Conservation (phyloP, 2,329 filamentous ascomycete genomes). For the Apiospora kogelbergensis region DNA sequence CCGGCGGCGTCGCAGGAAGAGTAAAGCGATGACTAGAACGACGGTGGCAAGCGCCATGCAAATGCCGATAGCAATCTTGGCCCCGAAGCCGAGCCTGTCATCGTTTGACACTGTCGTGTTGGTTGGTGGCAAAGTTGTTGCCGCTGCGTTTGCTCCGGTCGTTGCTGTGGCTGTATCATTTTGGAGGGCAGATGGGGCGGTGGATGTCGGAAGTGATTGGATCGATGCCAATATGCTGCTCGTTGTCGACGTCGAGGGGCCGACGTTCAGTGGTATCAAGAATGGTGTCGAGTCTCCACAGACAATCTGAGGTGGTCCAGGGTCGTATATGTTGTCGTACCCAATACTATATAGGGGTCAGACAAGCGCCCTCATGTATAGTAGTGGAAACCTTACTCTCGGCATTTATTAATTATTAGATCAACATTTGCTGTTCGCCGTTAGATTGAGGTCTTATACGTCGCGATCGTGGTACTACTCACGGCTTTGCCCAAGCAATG, state of each 20-base stretch:
- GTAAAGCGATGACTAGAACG: constrained; percentile 34
- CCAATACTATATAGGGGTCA: constrained; percentile 21
- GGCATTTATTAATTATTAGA: constrained; percentile 49
- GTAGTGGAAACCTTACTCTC: constrained; percentile 39
- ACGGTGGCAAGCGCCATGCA: constrained; percentile 40
- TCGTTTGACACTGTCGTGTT: constrained; percentile 5
- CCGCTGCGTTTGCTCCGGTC: too few relatives aligned
- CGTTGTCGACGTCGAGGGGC: neutral
- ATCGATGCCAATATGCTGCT: neutral
- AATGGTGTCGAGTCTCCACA: neutral
- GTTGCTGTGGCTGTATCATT: neutral
- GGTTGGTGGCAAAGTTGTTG: neutral
- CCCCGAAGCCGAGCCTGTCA: constrained; percentile 34
- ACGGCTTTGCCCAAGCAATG: constrained; percentile 41
- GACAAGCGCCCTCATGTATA: neutral
- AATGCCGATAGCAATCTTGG: constrained; percentile 46
- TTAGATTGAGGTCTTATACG: neutral
- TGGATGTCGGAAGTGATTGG: neutral
- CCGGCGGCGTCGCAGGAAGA: constrained; percentile 37
- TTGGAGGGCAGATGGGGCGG: neutral
- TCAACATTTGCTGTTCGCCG: constrained; percentile 46
- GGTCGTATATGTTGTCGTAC: constrained; percentile 26
- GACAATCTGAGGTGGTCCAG: constrained; percentile 18
- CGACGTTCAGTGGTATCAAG: neutral
- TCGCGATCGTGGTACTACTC: constrained; percentile 25